These are phyloP conservation scores for Incumbomyces lentus DNA, from an alignment of 2,329 filamentous ascomycete species.

Conservation along the genomic window DNA sequence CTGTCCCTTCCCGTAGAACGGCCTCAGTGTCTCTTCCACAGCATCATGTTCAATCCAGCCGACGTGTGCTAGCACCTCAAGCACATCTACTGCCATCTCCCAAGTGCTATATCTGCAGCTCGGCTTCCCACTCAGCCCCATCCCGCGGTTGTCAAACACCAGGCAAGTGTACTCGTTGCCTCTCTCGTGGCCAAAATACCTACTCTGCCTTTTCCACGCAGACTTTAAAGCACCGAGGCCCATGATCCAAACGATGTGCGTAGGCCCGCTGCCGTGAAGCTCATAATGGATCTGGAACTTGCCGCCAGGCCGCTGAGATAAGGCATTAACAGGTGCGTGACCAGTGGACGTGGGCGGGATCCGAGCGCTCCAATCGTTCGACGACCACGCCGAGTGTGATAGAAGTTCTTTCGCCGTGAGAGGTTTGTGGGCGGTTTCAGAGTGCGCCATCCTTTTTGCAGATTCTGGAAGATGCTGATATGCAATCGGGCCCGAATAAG, in stretches of 20 bases:
- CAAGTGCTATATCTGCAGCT: constrained; percentile 67
- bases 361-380: constrained; percentile 22
- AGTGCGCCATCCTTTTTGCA: background rate
- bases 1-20: background rate
- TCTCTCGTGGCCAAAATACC: constrained; percentile 63
- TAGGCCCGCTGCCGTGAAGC: constrained; percentile 63
- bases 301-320: constrained; percentile 42
- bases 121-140: constrained; percentile 71
- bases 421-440: constrained; percentile 15
- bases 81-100: constrained; percentile 69
- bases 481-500: too few species aligned
- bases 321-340: constrained; percentile 1
- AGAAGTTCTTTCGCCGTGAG: constrained; percentile 26
- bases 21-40: constrained; percentile 24
- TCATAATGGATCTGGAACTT: constrained; percentile 70
- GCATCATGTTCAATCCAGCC: constrained; percentile 48
- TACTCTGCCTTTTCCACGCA: constrained; percentile 74
- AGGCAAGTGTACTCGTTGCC: constrained; percentile 60
- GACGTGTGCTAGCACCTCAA: constrained; percentile 60
- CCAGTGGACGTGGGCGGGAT: constrained; percentile 47
- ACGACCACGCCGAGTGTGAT: constrained; percentile 25
- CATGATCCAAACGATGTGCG: constrained; percentile 67
- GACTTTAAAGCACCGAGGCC: constrained; percentile 60
- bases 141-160: constrained; percentile 73
- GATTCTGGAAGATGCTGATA: too few species aligned